Percentiles rank a stretch among this genome's conserved stretches.
Evolutionary conservation across 768 basidiomycete genomes (phyloP).

Genomic region (Kwoniella bestiolae): DNA sequence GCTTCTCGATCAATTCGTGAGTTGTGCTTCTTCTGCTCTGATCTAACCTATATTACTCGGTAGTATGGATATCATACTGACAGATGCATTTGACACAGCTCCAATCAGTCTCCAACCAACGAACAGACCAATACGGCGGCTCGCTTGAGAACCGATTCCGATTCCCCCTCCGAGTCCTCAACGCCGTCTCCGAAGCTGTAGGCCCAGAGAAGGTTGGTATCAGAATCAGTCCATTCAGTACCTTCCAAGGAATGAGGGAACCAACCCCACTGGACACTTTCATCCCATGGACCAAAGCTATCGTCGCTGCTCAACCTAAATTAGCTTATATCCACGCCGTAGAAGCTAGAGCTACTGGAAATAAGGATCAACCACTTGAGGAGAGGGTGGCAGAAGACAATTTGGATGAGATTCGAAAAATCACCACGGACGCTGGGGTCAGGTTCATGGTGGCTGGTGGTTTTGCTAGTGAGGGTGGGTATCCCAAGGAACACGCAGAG

Average conservation of each 20-base stretch:
- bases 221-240: constrained; percentile 67
- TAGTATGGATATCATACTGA: background rate
- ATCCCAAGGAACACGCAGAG: constrained; percentile 17
- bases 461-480: constrained; percentile 2
- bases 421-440: constrained; percentile 7
- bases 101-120: constrained; percentile 64
- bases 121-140: constrained; percentile 72
- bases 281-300: constrained; percentile 26
- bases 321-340: constrained; percentile 29
- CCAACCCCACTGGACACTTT: constrained; percentile 24
- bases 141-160: constrained; percentile 66
- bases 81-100: background rate
- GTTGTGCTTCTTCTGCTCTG: too few species aligned
- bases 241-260: constrained; percentile 59
- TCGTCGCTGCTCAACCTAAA: constrained; percentile 23
- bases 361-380: constrained; percentile 14
- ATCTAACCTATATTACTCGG: too few species aligned
- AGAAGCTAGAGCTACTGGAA: constrained; percentile 12
- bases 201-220: constrained; percentile 65
- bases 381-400: constrained; percentile 13
- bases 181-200: constrained; percentile 63
- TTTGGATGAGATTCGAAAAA: constrained; percentile 17
- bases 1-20: constrained; percentile 65
- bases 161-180: constrained; percentile 65
- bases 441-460: constrained; percentile 26